Evolutionary conservation across 768 basidiomycete species (phyloP).

Genomic region (Lepiota subincarnata): DNA sequence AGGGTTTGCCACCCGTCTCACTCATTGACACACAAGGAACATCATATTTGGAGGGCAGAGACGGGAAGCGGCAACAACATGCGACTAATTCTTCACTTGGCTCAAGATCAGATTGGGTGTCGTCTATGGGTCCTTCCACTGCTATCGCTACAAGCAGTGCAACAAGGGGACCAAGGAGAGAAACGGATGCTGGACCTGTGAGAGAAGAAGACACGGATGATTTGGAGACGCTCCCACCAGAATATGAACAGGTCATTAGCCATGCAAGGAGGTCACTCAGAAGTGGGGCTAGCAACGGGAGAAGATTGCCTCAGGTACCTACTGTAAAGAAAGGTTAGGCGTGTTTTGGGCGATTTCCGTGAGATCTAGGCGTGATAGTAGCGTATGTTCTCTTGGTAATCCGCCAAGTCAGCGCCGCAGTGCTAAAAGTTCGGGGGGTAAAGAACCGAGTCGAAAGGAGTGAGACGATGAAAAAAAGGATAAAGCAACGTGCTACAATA

Average conservation of each 20-base stretch:
- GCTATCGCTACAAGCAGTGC: not conserved
- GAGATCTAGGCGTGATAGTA: no score
- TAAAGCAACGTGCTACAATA: no score
- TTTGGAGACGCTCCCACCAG: slow-evolving; percentile 24
- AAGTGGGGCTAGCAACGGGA: no score
- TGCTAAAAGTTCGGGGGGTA: no score
- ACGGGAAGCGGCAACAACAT: not conserved
- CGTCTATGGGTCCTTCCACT: not conserved
- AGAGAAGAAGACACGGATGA: slow-evolving; percentile 15
- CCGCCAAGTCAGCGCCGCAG: no score
- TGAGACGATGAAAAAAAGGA: no score
- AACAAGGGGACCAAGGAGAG: slow-evolving; percentile 13
- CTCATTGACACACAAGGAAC: not conserved
- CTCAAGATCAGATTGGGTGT: not conserved
- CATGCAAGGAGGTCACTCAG: not conserved
- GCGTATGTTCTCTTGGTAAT: no score
- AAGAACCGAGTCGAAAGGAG: no score
- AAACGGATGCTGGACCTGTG: slow-evolving; percentile 22
- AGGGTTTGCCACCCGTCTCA: not conserved
- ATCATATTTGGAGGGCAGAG: not conserved
- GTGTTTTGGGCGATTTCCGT: no score
- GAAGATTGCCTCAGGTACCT: no score
- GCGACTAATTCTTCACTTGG: not conserved
- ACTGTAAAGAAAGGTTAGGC: no score
- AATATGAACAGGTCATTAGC: slow-evolving; percentile 25